Evolutionary conservation across 495 filamentous ascomycete genomes (phyloP).

Genomic region (Hyaloscypha variabilis): DNA sequence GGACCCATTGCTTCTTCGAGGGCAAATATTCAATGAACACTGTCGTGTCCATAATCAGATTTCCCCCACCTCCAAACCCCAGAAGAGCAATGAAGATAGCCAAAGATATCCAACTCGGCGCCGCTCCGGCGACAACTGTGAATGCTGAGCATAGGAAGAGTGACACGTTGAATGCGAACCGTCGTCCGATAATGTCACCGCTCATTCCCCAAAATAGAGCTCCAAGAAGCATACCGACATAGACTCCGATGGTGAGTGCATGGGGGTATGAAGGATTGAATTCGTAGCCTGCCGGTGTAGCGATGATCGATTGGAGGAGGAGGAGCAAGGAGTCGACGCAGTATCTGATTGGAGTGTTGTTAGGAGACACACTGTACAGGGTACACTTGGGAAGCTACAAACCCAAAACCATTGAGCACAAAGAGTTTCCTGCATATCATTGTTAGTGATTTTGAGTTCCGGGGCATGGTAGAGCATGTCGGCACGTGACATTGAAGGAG

Average conservation of each 20-base stretch:
- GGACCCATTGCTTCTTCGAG: constrained; percentile 71
- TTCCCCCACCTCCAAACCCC: constrained; percentile 75
- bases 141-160: constrained; percentile 69
- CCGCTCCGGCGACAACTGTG: constrained; percentile 67
- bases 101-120: constrained; percentile 68
- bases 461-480: background rate
- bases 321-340: constrained; percentile 71
- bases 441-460: background rate
- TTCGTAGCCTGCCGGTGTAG: constrained; percentile 57
- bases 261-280: constrained; percentile 57
- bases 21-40: constrained; percentile 84
- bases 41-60: constrained; percentile 70
- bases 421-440: constrained; percentile 52
- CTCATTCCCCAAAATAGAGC: constrained; percentile 82
- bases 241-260: constrained; percentile 63
- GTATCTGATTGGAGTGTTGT: constrained; percentile 44
- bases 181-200: constrained; percentile 70
- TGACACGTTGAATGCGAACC: constrained; percentile 75
- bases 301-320: constrained; percentile 68
- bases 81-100: constrained; percentile 68
- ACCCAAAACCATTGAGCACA: constrained; percentile 65
- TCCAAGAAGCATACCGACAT: constrained; percentile 71
- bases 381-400: constrained; percentile 25
- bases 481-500: background rate
- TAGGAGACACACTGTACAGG: background rate